Percentiles rank a stretch among this genome's conserved stretches.
Evolutionary conservation across 75 land plant genomes (phyloP).

Genomic region (Picea sitchensis): DNA sequence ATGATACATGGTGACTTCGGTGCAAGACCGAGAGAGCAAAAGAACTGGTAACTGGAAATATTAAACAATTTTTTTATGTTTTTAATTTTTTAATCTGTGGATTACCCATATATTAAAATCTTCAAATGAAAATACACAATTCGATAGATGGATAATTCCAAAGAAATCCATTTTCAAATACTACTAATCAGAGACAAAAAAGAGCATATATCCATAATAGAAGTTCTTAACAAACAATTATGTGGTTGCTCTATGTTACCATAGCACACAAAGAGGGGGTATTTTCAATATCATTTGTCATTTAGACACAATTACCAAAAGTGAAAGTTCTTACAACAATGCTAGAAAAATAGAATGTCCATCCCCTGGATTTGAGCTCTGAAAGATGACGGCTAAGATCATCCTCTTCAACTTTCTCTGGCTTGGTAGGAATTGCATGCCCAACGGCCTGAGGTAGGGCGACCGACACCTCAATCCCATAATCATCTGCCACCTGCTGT

Average conservation of each 20-base stretch:
- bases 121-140: neutral
- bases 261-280: neutral
- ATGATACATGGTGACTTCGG: neutral
- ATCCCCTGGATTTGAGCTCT: slow-evolving; percentile 70
- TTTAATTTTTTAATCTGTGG: neutral
- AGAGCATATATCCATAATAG: neutral
- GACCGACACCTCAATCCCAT: slow-evolving; percentile 78
- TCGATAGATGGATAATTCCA: neutral
- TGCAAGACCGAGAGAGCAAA: neutral
- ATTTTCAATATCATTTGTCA: neutral
- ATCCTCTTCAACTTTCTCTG: slow-evolving; percentile 73
- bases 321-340: too few relatives aligned
- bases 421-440: slow-evolving; percentile 46
- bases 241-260: neutral
- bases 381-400: slow-evolving; percentile 70
- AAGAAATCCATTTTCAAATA: neutral
- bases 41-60: neutral
- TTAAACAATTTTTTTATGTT: neutral
- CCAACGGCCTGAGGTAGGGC: slow-evolving; percentile 74
- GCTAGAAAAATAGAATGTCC: neutral
- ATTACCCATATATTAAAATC: neutral
- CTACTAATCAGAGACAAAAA: neutral
- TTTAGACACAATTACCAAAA: neutral
- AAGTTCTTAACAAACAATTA: too few relatives aligned
- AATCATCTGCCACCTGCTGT: slow-evolving; percentile 90